These are phyloP conservation scores for Nigrospora oryzae DNA, from an alignment of 2,329 filamentous ascomycete genomes.

Conservation along the genomic window DNA sequence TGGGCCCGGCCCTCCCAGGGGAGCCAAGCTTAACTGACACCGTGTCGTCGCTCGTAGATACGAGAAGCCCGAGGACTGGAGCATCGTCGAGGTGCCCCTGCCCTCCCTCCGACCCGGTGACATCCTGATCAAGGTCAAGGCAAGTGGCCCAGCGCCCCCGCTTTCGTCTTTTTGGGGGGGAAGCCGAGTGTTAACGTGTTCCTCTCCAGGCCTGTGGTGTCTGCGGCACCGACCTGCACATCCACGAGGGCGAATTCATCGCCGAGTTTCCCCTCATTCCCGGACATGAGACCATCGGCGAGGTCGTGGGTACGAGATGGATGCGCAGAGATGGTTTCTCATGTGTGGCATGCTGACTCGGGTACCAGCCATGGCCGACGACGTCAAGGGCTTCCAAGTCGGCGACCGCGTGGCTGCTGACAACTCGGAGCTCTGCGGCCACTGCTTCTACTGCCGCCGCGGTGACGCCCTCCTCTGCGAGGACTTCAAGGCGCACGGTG, in stretches of 20 bases:
- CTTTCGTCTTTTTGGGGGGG: neutral
- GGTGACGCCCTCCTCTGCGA: slow-evolving; percentile 62
- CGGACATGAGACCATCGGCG: slow-evolving; percentile 61
- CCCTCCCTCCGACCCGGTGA: slow-evolving; percentile 52
- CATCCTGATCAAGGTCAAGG: slow-evolving; percentile 59
- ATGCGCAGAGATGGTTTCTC: neutral
- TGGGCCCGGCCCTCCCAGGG: no score
- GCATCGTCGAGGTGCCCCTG: slow-evolving; percentile 53
- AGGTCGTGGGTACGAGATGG: slow-evolving; percentile 40
- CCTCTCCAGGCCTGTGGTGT: slow-evolving; percentile 21
- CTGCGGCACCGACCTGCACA: slow-evolving; percentile 37
- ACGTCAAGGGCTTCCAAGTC: slow-evolving; percentile 51
- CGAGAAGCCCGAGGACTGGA: slow-evolving; percentile 53
- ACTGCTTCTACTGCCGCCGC: slow-evolving; percentile 67
- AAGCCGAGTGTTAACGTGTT: slow-evolving; percentile 7
- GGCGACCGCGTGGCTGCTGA: slow-evolving; percentile 58
- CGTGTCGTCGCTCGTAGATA: slow-evolving; percentile 30
- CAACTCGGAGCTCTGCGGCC: slow-evolving; percentile 59
- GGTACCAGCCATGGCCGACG: slow-evolving; percentile 22
- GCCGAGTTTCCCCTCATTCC: slow-evolving; percentile 57
- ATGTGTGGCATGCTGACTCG: slow-evolving; percentile 4
- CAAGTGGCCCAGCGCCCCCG: slow-evolving; percentile 14
- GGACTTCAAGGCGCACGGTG: slow-evolving; percentile 58
- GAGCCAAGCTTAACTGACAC: slow-evolving; percentile 2
- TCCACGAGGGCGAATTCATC: slow-evolving; percentile 61